Conservation (phyloP, 1,139 yeast genomes). For the Candida labiduridarum region DNA sequence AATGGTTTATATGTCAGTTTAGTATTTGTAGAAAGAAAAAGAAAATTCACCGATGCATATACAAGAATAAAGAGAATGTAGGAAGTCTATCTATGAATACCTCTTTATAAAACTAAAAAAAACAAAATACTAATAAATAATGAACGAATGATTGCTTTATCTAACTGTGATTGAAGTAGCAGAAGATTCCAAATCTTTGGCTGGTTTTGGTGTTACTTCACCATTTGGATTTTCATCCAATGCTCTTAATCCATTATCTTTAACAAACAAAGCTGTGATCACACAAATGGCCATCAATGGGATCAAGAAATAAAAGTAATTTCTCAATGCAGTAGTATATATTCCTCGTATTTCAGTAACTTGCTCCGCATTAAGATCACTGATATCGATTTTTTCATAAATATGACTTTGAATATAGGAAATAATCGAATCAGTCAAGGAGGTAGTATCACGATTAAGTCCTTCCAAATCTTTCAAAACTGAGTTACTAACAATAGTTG, state of each 20-base stretch:
- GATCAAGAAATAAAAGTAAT: constrained; percentile 41
- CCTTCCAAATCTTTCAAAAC: constrained; percentile 17
- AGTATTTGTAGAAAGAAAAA: not conserved
- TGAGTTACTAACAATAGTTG: constrained; percentile 26
- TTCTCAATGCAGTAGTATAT: constrained; percentile 38
- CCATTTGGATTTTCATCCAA: constrained; percentile 29
- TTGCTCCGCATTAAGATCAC: constrained; percentile 23
- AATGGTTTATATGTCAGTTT: constrained; percentile 4
- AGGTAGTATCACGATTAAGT: not conserved
- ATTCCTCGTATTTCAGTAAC: constrained; percentile 25
- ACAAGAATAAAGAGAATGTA: not conserved
- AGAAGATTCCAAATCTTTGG: constrained; percentile 14
- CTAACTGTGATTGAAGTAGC: constrained; percentile 12
- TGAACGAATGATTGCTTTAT: no score
- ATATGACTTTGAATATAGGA: constrained; percentile 21
- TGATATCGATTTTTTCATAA: constrained; percentile 20
- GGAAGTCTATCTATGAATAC: no score
- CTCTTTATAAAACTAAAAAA: not conserved
- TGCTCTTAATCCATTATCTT: constrained; percentile 42
- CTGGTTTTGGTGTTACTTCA: constrained; percentile 8
- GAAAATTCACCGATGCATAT: not conserved
- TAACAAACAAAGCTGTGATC: constrained; percentile 34
- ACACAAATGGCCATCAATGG: constrained; percentile 47
- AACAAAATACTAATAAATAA: not conserved
- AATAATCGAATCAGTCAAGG: constrained; percentile 19